Conservation (phyloP, 805 yeast species). For the Hanseniaspora mollemarum region DNA sequence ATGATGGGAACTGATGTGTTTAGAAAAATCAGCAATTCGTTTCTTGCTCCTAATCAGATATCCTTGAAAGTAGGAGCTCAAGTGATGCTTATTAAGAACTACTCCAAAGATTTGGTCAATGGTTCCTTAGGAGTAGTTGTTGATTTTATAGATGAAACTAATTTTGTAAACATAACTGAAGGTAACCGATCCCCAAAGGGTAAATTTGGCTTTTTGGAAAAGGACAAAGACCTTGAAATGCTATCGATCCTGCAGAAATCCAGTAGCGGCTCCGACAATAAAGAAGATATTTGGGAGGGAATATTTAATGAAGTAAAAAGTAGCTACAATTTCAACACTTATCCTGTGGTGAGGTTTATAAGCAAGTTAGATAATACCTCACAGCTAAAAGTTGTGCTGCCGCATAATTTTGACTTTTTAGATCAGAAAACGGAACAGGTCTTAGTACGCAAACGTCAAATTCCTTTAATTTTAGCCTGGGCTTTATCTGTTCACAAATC, state of each 20-base stretch:
- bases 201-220: background rate
- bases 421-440: conserved; percentile 54
- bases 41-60: conserved; percentile 46
- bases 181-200: background rate
- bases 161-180: background rate
- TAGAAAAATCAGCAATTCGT: conserved; percentile 32
- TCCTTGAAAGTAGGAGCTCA: conserved; percentile 61
- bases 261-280: conserved; percentile 33
- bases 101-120: conserved; percentile 56
- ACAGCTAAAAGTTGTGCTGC: conserved; percentile 65
- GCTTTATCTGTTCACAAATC: conserved; percentile 91
- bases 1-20: conserved; percentile 27
- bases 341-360: conserved; percentile 71
- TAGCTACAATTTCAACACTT: no score
- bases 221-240: conserved; percentile 32
- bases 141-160: conserved; percentile 38
- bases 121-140: conserved; percentile 66
- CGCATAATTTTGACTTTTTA: conserved; percentile 71
- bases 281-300: conserved; percentile 18
- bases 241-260: conserved; percentile 35
- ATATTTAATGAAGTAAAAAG: no score
- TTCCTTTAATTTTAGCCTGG: conserved; percentile 90
- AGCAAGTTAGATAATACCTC: conserved; percentile 48
- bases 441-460: conserved; percentile 60
- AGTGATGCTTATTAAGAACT: conserved; percentile 69